A percentile compares a stretch with the other conserved stretches of the same genome.
These are phyloP conservation scores for Podospora didyma DNA, from an alignment of 495 filamentous ascomycete genomes.

Conservation along the genomic window DNA sequence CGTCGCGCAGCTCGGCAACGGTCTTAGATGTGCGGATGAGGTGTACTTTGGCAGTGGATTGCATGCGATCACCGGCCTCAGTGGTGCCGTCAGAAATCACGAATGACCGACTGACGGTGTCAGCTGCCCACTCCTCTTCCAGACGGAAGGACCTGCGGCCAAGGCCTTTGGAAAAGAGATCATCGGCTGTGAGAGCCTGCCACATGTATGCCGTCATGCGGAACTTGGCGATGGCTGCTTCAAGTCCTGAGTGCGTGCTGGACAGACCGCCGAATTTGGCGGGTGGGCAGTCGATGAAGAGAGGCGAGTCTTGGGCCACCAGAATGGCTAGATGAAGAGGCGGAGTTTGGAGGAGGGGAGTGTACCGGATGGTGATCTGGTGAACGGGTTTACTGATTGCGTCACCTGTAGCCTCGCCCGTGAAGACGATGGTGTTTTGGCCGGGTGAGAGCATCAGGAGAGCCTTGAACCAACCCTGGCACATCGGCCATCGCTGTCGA, in stretches of 20 bases:
- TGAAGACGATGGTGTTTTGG: conserved; percentile 53
- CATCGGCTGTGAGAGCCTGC: conserved; percentile 47
- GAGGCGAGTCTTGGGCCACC: conserved; percentile 25
- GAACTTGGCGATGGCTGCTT: conserved; percentile 45
- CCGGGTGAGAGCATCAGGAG: conserved; percentile 69
- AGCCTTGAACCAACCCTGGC: conserved; percentile 70
- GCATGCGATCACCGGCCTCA: too few relatives aligned
- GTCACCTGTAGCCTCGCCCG: not conserved
- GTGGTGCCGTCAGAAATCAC: conserved; percentile 2
- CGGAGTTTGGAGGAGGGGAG: conserved; percentile 16
- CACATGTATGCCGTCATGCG: conserved; percentile 51
- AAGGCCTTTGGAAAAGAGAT: conserved; percentile 41
- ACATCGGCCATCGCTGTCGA: conserved; percentile 59
- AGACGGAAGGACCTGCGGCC: conserved; percentile 47
- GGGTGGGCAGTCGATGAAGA: too few relatives aligned
- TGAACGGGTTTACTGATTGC: not conserved
- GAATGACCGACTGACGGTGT: conserved; percentile 31
- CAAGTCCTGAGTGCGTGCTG: conserved; percentile 33
- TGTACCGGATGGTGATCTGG: conserved; percentile 18
- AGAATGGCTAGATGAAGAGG: conserved; percentile 50
- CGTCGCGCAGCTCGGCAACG: conserved; percentile 33
- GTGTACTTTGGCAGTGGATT: conserved; percentile 38
- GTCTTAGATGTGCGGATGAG: conserved; percentile 41
- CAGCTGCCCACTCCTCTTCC: conserved; percentile 45
- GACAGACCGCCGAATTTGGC: conserved; percentile 32